A percentile compares a stretch with the other conserved stretches of the same genome.
phyloP scores from a whole-genome alignment of 1,284 basidiomycete genomes.

The Vanrija humicola region DNA sequence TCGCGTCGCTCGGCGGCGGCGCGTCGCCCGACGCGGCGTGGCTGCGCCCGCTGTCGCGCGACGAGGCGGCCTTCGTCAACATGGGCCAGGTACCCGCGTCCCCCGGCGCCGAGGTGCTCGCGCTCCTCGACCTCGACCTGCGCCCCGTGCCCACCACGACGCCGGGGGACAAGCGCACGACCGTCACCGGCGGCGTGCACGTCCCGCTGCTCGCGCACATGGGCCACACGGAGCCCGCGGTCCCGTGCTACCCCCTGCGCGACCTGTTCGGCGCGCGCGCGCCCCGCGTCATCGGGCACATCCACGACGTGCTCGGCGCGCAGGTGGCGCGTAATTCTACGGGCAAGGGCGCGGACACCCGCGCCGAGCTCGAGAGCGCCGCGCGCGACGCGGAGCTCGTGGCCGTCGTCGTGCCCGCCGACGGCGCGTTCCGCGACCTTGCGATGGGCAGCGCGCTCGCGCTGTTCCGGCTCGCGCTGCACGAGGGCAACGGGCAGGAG shows the following conservation, averaged over 20 bases:
- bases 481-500: slow-evolving; percentile 15
- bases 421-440: slow-evolving; percentile 10
- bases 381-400: slow-evolving; percentile 5
- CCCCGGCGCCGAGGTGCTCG: slow-evolving; percentile 7
- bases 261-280: slow-evolving; percentile 8
- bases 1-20: not conserved
- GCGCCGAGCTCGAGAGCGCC: not conserved
- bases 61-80: slow-evolving; percentile 15
- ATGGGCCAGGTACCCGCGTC: slow-evolving; percentile 15
- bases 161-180: not conserved
- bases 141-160: not conserved
- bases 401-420: slow-evolving; percentile 10
- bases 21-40: not conserved
- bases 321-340: slow-evolving; percentile 1
- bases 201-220: slow-evolving; percentile 13
- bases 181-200: slow-evolving; percentile 10
- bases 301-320: slow-evolving; percentile 7
- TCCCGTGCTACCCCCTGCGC: slow-evolving; percentile 16
- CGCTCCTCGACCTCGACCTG: slow-evolving; percentile 13
- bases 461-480: slow-evolving; percentile 15
- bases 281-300: not conserved
- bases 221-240: slow-evolving; percentile 7
- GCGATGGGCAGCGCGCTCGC: slow-evolving; percentile 10
- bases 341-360: not conserved
- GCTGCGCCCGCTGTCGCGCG: slow-evolving; percentile 8